Percentiles rank a stretch among this genome's conserved stretches.
phyloP scores from a whole-genome alignment of 1,139 yeast species.

The Kluyveromyces marxianus region DNA sequence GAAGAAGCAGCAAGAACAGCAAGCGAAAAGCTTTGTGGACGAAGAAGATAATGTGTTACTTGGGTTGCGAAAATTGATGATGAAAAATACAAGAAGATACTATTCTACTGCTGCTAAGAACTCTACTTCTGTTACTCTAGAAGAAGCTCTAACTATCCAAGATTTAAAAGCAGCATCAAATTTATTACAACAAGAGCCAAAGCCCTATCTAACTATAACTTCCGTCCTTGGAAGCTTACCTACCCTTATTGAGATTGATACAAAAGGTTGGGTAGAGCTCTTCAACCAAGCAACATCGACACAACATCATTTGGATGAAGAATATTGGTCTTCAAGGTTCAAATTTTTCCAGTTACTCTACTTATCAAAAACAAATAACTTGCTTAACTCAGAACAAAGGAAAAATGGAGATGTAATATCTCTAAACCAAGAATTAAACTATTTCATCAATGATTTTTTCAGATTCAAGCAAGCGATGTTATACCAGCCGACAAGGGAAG shows the following conservation, averaged over 20 bases:
- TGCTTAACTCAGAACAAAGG: not conserved
- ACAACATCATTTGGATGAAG: slow-evolving; percentile 2
- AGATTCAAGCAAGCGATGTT: slow-evolving; percentile 17
- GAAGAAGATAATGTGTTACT: slow-evolving; percentile 22
- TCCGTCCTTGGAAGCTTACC: slow-evolving; percentile 4
- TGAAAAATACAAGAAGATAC: slow-evolving; percentile 20
- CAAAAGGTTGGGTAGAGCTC: slow-evolving; percentile 1
- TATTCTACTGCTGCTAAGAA: slow-evolving; percentile 10
- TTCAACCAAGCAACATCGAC: slow-evolving; percentile 3
- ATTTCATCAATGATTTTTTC: slow-evolving; percentile 1
- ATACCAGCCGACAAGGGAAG: slow-evolving; percentile 14
- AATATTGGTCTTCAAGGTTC: slow-evolving; percentile 5
- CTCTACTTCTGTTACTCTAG: slow-evolving; percentile 1
- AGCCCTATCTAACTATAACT: not conserved
- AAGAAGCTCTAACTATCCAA: slow-evolving; percentile 8
- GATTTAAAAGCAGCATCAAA: slow-evolving; percentile 11
- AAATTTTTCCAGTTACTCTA: slow-evolving; percentile 4
- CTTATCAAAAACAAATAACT: not conserved
- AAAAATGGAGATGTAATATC: not conserved
- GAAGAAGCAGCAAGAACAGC: slow-evolving; percentile 7
- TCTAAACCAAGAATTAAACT: not conserved
- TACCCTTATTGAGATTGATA: not conserved
- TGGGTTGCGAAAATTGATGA: slow-evolving; percentile 25
- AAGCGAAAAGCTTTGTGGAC: slow-evolving; percentile 5
- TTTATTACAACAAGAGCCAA: slow-evolving; percentile 1